phyloP scores from a whole-genome alignment of 2,329 filamentous ascomycete genomes.

The Pestalotiopsis sp. region DNA sequence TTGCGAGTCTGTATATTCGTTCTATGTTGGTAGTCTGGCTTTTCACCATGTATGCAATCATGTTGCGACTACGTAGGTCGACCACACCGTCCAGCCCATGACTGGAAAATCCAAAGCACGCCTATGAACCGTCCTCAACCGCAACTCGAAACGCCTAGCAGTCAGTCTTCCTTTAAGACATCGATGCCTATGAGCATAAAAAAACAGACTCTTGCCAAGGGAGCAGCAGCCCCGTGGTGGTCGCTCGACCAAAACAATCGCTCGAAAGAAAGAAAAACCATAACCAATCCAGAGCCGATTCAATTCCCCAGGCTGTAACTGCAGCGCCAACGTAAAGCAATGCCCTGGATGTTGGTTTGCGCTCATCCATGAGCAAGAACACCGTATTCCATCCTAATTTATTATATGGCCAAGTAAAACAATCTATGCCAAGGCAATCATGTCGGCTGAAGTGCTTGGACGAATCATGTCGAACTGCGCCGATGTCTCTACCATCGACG shows the following conservation, averaged over 20 bases:
- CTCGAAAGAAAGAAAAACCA: neutral
- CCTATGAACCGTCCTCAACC: neutral
- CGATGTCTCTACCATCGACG: conserved; percentile 27
- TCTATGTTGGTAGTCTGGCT: conserved; percentile 7
- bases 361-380: neutral
- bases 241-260: neutral
- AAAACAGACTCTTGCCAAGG: neutral
- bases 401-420: conserved; percentile 3
- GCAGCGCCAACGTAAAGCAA: neutral
- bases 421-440: conserved; percentile 10
- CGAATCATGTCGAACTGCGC: neutral
- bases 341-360: neutral
- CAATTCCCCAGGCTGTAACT: neutral
- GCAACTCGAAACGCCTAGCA: conserved; percentile 2
- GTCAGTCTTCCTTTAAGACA: neutral
- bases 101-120: neutral
- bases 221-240: neutral
- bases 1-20: conserved; percentile 6
- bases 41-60: neutral
- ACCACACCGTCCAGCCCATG: neutral
- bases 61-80: neutral
- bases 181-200: neutral
- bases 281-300: neutral
- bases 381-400: neutral
- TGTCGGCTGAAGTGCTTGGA: neutral